Percentiles rank a stretch among this genome's conserved stretches.
Evolutionary conservation across 805 yeast genomes (phyloP).

Genomic region (Lipomyces japonicus): DNA sequence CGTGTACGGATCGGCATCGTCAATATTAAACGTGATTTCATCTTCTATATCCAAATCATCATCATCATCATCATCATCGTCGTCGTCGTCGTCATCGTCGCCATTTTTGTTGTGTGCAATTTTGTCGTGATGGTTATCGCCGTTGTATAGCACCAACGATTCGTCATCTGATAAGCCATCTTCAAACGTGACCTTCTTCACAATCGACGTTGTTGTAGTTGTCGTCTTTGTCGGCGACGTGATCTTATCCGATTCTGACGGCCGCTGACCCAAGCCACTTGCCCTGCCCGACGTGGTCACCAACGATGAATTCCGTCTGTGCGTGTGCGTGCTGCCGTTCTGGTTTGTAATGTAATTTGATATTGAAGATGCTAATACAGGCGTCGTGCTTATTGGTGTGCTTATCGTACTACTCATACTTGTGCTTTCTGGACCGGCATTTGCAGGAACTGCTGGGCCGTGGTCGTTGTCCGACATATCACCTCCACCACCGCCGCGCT

Average conservation of each 20-base stretch:
- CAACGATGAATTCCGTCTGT: slow-evolving; percentile 16
- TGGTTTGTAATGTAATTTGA: no score
- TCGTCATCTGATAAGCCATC: neutral
- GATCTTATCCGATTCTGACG: neutral
- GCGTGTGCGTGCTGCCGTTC: no score
- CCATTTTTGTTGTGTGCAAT: no score
- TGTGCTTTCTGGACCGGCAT: no score
- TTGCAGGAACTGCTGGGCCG: no score
- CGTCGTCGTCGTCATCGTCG: neutral
- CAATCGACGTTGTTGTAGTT: no score
- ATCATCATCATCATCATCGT: neutral
- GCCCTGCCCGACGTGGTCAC: neutral
- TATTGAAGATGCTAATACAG: no score
- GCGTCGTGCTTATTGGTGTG: no score
- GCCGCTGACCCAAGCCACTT: neutral
- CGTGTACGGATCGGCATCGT: slow-evolving; percentile 23
- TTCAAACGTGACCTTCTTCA: neutral
- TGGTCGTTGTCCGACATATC: no score
- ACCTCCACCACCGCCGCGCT: no score
- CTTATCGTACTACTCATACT: no score
- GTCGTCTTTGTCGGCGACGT: neutral
- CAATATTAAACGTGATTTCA: slow-evolving; percentile 22
- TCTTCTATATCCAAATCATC: slow-evolving; percentile 14
- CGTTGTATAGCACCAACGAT: neutral
- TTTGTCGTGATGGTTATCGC: neutral